These are phyloP conservation scores for Cucumis sativus DNA, from an alignment of 306 rosid species.

Conservation along the genomic window Cucumber_9930_V3 NC_026661.2:5304001-5304500, in stretches of 20 bases:
- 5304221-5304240: conserved; percentile 5
- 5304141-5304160: conserved; percentile 1
- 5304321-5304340: neutral
- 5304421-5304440: too few relatives aligned
- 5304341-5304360: neutral
- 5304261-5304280: neutral
- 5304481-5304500: too few relatives aligned
- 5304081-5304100: conserved; percentile 71
- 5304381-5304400: neutral
- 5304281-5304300: neutral
- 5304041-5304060: conserved; percentile 82
- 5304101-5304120: conserved; percentile 18
- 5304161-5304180: neutral
- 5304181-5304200: conserved; percentile 1
- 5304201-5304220: neutral
- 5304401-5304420: too few relatives aligned
- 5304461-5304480: too few relatives aligned
- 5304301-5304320: neutral
- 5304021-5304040: conserved; percentile 69
- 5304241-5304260: neutral
- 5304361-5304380: neutral
- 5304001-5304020: conserved; percentile 86
- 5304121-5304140: neutral
- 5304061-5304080: conserved; percentile 84
- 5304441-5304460: too few relatives aligned